These are phyloP conservation scores for Coemansia sp. DNA, from an alignment of 192 early-diverging fungal species.

Conservation along the genomic window DNA sequence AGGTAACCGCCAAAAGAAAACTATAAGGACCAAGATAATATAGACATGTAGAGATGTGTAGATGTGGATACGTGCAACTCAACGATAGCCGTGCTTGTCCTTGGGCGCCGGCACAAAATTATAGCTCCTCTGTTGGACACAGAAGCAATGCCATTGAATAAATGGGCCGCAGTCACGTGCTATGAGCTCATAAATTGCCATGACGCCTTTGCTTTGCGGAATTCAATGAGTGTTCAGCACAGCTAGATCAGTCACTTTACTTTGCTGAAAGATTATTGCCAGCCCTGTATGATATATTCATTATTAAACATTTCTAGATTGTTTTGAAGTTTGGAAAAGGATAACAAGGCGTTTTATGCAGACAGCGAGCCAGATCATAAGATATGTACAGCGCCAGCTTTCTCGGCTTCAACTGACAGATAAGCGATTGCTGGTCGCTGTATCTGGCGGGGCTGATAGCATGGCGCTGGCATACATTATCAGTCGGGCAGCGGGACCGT, in stretches of 20 bases:
- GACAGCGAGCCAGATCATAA: constrained; percentile 4
- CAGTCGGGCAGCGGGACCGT: constrained; percentile 21
- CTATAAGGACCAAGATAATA: too few relatives aligned
- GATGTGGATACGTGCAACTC: too few relatives aligned
- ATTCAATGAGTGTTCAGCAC: background rate
- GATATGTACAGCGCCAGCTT: constrained; percentile 23
- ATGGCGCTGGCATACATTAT: constrained; percentile 52
- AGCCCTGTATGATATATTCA: too few relatives aligned
- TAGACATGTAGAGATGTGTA: too few relatives aligned
- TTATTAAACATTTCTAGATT: too few relatives aligned
- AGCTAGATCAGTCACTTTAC: too few relatives aligned
- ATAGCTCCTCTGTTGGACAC: too few relatives aligned
- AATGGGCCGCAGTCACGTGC: background rate
- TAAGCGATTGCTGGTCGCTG: constrained; percentile 43
- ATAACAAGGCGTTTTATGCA: background rate
- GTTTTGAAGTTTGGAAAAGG: background rate
- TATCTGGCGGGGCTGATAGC: constrained; percentile 56
- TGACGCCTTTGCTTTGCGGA: background rate
- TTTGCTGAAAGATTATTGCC: too few relatives aligned
- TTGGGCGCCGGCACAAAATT: too few relatives aligned
- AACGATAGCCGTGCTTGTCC: too few relatives aligned
- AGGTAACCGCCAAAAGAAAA: too few relatives aligned
- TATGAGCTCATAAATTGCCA: background rate
- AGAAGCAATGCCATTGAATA: background rate
- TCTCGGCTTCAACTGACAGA: constrained; percentile 20